phyloP scores from a whole-genome alignment of 306 rosid species.

The Albizia julibrissin region DNA sequence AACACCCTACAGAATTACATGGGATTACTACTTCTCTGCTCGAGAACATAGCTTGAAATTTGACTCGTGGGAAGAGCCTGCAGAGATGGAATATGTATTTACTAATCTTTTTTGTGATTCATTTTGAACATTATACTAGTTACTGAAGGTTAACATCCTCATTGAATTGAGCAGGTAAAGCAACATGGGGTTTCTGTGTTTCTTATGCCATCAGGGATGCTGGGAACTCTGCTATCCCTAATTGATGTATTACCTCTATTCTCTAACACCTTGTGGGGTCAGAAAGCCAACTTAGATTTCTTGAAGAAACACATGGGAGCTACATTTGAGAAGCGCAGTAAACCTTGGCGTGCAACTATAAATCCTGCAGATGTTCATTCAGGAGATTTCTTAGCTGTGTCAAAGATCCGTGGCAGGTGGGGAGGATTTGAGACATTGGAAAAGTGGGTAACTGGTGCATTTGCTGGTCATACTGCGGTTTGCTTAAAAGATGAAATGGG shows the following conservation, averaged over 20 bases:
- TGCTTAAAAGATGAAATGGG: slow-evolving; percentile 96
- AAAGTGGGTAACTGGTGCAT: slow-evolving; percentile 98
- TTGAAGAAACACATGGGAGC: slow-evolving; percentile 95
- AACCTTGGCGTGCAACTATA: slow-evolving; percentile 73
- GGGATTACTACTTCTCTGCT: slow-evolving; percentile 96
- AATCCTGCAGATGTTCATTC: slow-evolving; percentile 89
- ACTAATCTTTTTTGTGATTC: slow-evolving; percentile 28
- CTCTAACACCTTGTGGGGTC: slow-evolving; percentile 91
- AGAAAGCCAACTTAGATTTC: slow-evolving; percentile 78
- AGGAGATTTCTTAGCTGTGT: slow-evolving; percentile 91
- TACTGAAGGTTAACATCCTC: slow-evolving; percentile 32
- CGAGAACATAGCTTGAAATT: slow-evolving; percentile 76
- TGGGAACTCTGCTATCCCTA: slow-evolving; percentile 84
- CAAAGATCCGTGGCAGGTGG: slow-evolving; percentile 99
- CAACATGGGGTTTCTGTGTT: slow-evolving; percentile 94
- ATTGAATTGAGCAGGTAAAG: slow-evolving; percentile 72
- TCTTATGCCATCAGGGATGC: slow-evolving; percentile 99
- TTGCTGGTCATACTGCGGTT: slow-evolving; percentile 98
- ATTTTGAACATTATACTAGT: slow-evolving; percentile 2
- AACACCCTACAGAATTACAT: slow-evolving; percentile 89
- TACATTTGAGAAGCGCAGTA: slow-evolving; percentile 70
- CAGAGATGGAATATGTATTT: slow-evolving; percentile 97
- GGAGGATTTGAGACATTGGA: slow-evolving; percentile 98
- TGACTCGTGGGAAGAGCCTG: slow-evolving; percentile 93
- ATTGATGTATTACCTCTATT: slow-evolving; percentile 89